Conservation (phyloP, 306 rosid species). For the Cercis canadensis region DNA sequence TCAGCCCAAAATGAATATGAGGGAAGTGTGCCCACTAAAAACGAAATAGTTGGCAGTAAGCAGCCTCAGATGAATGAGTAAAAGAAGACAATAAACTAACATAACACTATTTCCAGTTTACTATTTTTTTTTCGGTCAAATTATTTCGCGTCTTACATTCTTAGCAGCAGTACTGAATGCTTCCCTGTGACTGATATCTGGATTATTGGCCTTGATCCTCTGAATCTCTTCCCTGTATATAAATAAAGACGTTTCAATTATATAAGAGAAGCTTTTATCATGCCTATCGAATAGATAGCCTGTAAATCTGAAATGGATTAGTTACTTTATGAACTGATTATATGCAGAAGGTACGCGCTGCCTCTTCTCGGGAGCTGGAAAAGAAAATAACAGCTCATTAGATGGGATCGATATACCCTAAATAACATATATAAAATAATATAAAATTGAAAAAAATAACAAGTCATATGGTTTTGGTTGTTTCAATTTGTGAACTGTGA, state of each 20-base stretch:
- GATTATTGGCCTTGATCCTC: constrained; percentile 97
- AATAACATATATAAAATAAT: too few relatives aligned
- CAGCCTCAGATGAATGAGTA: not conserved
- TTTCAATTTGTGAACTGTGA: constrained; percentile 9
- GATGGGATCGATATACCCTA: not conserved
- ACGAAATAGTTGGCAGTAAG: constrained; percentile 13
- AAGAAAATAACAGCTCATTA: constrained; percentile 66
- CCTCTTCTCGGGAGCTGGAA: constrained; percentile 99
- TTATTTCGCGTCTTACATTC: constrained; percentile 52
- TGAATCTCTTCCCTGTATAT: constrained; percentile 88
- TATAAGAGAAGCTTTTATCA: constrained; percentile 22
- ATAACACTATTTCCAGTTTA: too few relatives aligned
- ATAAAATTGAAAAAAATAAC: too few relatives aligned
- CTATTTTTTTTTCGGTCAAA: too few relatives aligned
- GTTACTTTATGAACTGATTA: constrained; percentile 98
- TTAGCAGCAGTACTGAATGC: constrained; percentile 99
- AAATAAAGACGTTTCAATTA: constrained; percentile 33
- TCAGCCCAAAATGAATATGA: constrained; percentile 93
- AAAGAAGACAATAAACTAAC: not conserved
- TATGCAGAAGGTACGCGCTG: constrained; percentile 99
- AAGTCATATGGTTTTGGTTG: not conserved
- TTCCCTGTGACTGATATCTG: constrained; percentile 95
- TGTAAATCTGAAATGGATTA: constrained; percentile 9
- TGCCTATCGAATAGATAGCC: not conserved
- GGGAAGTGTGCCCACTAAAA: constrained; percentile 99